phyloP scores from a whole-genome alignment of 371 early-diverging fungal species.

The Mucor plumbeus region DNA sequence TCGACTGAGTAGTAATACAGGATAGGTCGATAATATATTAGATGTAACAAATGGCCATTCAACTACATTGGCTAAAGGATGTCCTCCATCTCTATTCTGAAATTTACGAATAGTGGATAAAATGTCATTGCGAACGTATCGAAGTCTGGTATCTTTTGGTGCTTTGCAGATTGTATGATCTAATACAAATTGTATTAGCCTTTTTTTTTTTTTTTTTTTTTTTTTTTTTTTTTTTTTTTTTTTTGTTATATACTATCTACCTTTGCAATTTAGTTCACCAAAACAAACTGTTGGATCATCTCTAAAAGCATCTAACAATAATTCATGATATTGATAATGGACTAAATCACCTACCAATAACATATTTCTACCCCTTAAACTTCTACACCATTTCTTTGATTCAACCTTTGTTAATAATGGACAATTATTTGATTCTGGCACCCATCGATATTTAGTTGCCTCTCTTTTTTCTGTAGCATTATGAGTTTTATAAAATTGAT shows the following conservation, averaged over 20 bases:
- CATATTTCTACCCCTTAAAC: constrained; percentile 43
- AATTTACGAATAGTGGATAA: constrained; percentile 47
- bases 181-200: constrained; percentile 16
- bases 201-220: too few species aligned
- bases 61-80: constrained; percentile 43
- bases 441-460: constrained; percentile 40
- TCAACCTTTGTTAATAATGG: constrained; percentile 23
- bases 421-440: constrained; percentile 15
- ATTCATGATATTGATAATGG: constrained; percentile 63
- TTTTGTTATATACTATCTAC: constrained; percentile 28
- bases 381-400: constrained; percentile 38
- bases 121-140: constrained; percentile 61
- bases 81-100: constrained; percentile 40
- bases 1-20: constrained; percentile 58
- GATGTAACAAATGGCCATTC: constrained; percentile 57
- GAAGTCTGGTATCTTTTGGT: constrained; percentile 37
- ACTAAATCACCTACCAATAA: constrained; percentile 62
- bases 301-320: constrained; percentile 53
- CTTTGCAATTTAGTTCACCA: constrained; percentile 65
- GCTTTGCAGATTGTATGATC: constrained; percentile 51
- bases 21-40: constrained; percentile 42
- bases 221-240: too few species aligned
- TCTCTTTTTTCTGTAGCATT: constrained; percentile 27
- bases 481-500: constrained; percentile 32
- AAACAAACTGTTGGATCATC: constrained; percentile 57